Base-by-base conservation (phyloP, 2,329 filamentous ascomycete genomes). In the Aspergillus proliferans region DNA sequence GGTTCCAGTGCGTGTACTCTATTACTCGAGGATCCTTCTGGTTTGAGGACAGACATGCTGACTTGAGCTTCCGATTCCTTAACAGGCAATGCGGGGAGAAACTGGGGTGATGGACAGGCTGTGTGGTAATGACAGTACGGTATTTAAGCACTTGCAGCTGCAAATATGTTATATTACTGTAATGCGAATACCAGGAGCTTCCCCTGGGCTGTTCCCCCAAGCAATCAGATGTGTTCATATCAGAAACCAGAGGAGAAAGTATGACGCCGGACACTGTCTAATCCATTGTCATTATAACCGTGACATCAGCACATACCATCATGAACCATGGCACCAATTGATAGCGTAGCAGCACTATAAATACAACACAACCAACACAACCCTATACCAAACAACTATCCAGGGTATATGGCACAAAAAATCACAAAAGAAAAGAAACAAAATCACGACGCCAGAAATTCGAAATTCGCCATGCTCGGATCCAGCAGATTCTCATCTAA, bases 391-490 rank as follows among this genome's bases (percentile, higher is more conserved):
- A 30, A 30, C 26, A 12, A 4, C 9, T 30, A 30, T 12, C 26
- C 26, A 30, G 26, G 26, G 10, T 30, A 30, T 30, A 30, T 30
- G 26, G 26, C 9, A 30, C 9, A 9, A 30, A 30, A 30, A 30
- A 30, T 12, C 26, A 30, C 26, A 12, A 30, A 45, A 5, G n/a
- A n/a, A 38, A 10, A 39, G 15, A 10, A 18, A 6, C 3, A 40
- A 19, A 8, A 43, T 57, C 49, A 69, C 46, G 67, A 64, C 38
- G 64, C 62, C 47, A 70, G 52, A 49, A 67, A 71, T 19, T 71
- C 69, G 54, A 71, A 71, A 52, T 63, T 68, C 14, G 68, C 64
- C 64, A 71, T 68, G 44, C 66, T 71, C 12, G 69, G 69, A 56
- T 71, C 69, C 38, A 71, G 58, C 46, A 71, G 52, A 51, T 71